A percentile compares a stretch with the other conserved stretches of the same genome.
Conservation (phyloP, 1,284 basidiomycete species). For the Ustilago trichophora region DNA sequence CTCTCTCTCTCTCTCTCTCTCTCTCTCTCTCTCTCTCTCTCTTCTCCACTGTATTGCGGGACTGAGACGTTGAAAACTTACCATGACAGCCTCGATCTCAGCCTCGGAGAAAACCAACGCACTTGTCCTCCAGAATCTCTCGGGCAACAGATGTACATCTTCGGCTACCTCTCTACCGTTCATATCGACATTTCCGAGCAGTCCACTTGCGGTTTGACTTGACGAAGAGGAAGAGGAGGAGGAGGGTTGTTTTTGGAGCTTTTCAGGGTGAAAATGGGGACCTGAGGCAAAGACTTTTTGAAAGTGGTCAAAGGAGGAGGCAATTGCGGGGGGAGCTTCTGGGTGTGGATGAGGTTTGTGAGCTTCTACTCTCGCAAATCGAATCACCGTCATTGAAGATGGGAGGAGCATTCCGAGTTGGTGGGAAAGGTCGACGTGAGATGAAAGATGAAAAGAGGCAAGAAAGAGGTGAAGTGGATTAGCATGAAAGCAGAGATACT, state of each 20-base stretch:
- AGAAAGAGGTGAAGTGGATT: too few relatives aligned
- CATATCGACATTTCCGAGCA: slow-evolving; percentile 19
- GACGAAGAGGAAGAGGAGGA: slow-evolving; percentile 1
- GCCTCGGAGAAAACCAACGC: slow-evolving; percentile 46
- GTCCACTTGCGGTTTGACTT: not conserved
- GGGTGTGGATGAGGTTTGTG: slow-evolving; percentile 63
- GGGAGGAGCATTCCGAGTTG: too few relatives aligned
- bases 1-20: too few relatives aligned
- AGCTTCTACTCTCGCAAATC: slow-evolving; percentile 37
- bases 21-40: too few relatives aligned
- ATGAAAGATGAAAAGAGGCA: too few relatives aligned
- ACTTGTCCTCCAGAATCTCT: slow-evolving; percentile 62
- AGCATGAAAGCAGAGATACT: too few relatives aligned
- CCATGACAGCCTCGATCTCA: slow-evolving; percentile 64
- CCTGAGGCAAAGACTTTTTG: slow-evolving; percentile 56
- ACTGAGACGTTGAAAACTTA: slow-evolving; percentile 28
- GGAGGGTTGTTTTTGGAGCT: slow-evolving; percentile 27
- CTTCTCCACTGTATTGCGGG: too few relatives aligned
- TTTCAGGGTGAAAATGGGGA: slow-evolving; percentile 63
- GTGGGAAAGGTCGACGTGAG: too few relatives aligned
- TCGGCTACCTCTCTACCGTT: slow-evolving; percentile 31
- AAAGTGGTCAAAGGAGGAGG: slow-evolving; percentile 55
- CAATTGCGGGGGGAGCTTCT: slow-evolving; percentile 56
- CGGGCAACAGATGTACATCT: slow-evolving; percentile 47
- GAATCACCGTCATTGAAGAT: too few relatives aligned